Base-by-base conservation (phyloP, 129 eudicot genomes). In the Scalesia atractyloides region DNA sequence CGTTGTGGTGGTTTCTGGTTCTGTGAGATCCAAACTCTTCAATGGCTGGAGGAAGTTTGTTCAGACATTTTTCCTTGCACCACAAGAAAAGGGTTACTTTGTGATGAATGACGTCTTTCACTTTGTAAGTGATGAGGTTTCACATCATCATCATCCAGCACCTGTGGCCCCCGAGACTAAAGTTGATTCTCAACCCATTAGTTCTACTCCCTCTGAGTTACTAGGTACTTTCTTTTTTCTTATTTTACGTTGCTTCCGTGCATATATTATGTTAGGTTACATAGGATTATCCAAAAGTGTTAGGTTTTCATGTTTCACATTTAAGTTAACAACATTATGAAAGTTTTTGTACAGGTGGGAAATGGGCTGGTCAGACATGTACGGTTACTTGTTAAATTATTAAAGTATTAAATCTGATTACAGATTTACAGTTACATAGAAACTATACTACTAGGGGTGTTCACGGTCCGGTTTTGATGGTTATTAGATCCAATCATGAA, bases 11-110 rank as follows among this genome's bases (percentile, higher is more conserved):
- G 96, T 91, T 73, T 82, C 99, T 66, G 99, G 99, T 60, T 79
- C 85, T 14, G 86, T 95, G 44, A 87, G 80, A 71, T 81, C 91
- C 26, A 88, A 75, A 76, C 84, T 84, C 71, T 83, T 88, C 30
- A 88, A 50, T 66, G 89, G 89, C 19, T 76, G 88, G 87, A 88
- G 90, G 87, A 88, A 85, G 75, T 95, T 95, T 75, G 84, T 86
- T 73, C 94, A 91, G 87, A 95, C 94, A 10, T 95, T 95, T 79
- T 82, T 95, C 66, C 96, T 95, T 80, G 97, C 99, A 52, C 97
- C 99, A 20, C 97, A 95, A 59, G 97, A 95, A 80, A 90, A 84
- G 64, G 99, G 97, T 15, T 95, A 82, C 72, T 95, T 83, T 85
- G 95, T 95, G 46, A 81, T 88, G 76, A 95, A 95, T 75, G 99